A percentile compares a stretch with the other conserved stretches of the same genome.
phyloP scores from a whole-genome alignment of 139 green algal species.

The Auxenochlorella protothecoides region DNA sequence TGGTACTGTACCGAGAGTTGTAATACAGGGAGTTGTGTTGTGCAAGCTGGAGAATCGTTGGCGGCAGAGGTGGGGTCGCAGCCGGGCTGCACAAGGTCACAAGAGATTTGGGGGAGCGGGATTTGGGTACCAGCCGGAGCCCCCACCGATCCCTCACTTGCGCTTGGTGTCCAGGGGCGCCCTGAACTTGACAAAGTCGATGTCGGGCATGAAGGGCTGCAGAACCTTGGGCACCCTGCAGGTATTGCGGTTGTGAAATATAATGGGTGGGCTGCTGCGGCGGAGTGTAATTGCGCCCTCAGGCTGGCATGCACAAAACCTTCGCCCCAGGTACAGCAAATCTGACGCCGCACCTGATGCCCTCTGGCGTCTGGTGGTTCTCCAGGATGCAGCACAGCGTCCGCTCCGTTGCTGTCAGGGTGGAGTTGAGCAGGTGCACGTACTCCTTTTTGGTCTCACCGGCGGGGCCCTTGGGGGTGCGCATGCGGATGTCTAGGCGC shows the following conservation, averaged over 20 bases:
- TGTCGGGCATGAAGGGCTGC: slow-evolving; percentile 81
- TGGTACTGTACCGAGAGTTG: no score
- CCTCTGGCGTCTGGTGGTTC: slow-evolving; percentile 87
- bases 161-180: slow-evolving; percentile 55
- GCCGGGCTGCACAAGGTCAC: no score
- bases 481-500: slow-evolving; percentile 70
- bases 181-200: slow-evolving; percentile 89
- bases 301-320: no score
- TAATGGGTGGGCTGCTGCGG: no score
- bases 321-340: background rate
- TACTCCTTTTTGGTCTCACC: slow-evolving; percentile 70
- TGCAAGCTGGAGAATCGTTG: no score
- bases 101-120: no score
- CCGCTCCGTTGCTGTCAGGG: slow-evolving; percentile 90
- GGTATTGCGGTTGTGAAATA: background rate
- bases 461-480: slow-evolving; percentile 42
- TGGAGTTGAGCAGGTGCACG: slow-evolving; percentile 98
- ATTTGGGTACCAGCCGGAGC: no score
- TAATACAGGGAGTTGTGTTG: no score
- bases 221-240: slow-evolving; percentile 55
- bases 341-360: slow-evolving; percentile 30
- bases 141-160: slow-evolving; percentile 14
- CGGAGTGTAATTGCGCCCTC: no score
- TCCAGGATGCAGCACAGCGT: slow-evolving; percentile 98
- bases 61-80: no score